These are phyloP conservation scores for Gossypium arboreum DNA, from an alignment of 345 rosid genomes.

Conservation along the genomic window DNA sequence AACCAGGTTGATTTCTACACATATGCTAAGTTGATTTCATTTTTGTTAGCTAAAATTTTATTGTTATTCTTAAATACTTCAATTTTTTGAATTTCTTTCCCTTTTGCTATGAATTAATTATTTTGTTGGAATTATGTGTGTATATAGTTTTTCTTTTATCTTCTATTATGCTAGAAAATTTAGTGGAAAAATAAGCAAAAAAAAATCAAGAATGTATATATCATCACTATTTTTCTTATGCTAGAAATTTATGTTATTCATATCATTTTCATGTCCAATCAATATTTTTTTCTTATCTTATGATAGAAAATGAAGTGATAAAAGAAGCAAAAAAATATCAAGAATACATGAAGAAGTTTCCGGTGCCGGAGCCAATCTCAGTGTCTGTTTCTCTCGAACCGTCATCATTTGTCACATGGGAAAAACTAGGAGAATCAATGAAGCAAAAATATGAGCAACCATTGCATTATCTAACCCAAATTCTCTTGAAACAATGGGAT, in stretches of 20 bases:
- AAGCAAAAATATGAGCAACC: slow-evolving; percentile 24
- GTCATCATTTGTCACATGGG: slow-evolving; percentile 8
- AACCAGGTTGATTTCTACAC: slow-evolving; percentile 4
- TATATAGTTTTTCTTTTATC: no score
- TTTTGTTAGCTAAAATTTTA: neutral
- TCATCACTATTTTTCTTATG: no score
- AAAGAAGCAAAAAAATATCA: slow-evolving; percentile 19
- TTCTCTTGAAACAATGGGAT: slow-evolving; percentile 24
- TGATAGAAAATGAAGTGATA: neutral
- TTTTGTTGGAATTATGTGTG: no score
- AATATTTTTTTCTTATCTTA: neutral
- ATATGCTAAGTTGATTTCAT: neutral
- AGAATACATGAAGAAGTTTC: slow-evolving; percentile 16
- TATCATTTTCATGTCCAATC: neutral
- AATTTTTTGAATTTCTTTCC: neutral
- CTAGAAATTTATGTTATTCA: no score
- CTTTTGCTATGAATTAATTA: neutral
- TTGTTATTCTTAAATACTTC: neutral
- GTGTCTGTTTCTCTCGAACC: neutral
- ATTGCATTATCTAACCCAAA: slow-evolving; percentile 23
- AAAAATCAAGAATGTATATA: no score
- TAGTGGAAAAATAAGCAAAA: no score
- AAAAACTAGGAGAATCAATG: slow-evolving; percentile 19
- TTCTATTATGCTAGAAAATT: no score
- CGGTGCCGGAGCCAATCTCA: neutral